Conservation (phyloP, 2,329 filamentous ascomycete genomes). For the Talaromyces verruculosus region DNA sequence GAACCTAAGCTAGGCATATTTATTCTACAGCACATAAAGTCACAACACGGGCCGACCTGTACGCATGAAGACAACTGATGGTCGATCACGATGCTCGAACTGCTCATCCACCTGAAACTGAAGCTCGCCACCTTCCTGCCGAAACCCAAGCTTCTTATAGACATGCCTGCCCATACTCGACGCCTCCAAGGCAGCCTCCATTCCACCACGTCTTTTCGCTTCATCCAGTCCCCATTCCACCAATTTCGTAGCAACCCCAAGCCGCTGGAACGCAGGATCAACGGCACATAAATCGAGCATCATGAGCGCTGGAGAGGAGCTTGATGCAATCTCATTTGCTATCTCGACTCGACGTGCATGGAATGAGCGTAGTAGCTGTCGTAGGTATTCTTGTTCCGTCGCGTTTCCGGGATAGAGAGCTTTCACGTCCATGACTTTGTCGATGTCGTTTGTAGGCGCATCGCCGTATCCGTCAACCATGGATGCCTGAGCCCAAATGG, state of each 20-base stretch:
- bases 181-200: background rate
- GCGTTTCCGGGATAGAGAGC: background rate
- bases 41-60: background rate
- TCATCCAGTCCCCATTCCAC: conserved; percentile 2
- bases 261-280: conserved; percentile 7
- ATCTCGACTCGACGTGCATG: background rate
- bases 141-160: conserved; percentile 7
- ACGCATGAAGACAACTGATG: conserved; percentile 1
- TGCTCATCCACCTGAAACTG: background rate
- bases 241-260: background rate
- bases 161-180: conserved; percentile 6
- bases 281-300: conserved; percentile 6
- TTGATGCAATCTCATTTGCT: background rate
- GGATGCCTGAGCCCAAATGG: conserved; percentile 4
- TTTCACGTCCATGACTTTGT: background rate
- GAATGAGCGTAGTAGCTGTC: background rate
- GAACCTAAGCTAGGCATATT: background rate
- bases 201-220: conserved; percentile 4
- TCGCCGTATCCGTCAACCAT: conserved; percentile 2
- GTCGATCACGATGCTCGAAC: background rate
- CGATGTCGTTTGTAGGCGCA: background rate
- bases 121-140: conserved; percentile 2
- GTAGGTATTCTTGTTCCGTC: background rate
- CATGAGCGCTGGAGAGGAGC: background rate
- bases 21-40: background rate